phyloP scores from a whole-genome alignment of 805 yeast genomes.

The Scheffersomyces ergatensis region DNA sequence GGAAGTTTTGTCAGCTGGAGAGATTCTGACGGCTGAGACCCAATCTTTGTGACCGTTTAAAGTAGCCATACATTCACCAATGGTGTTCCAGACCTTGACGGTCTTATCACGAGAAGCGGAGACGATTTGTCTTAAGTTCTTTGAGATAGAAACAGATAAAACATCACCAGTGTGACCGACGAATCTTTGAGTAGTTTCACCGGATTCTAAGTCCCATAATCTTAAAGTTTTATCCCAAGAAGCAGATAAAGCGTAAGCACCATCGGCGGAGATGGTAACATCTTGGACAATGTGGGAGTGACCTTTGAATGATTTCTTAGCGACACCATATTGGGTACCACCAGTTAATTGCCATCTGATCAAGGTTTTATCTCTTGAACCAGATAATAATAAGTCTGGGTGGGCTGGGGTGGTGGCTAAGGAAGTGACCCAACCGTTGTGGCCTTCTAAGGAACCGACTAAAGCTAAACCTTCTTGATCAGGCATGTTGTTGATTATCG shows the following conservation, averaged over 20 bases:
- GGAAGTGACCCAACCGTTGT: constrained; percentile 90
- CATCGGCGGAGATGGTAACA: constrained; percentile 96
- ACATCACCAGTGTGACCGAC: constrained; percentile 99
- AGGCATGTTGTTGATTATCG: no score
- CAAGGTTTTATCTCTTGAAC: constrained; percentile 97
- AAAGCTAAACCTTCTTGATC: constrained; percentile 96
- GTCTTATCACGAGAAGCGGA: constrained; percentile 99
- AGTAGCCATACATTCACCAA: constrained; percentile 95
- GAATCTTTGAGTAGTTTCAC: constrained; percentile 91
- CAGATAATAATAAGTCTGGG: constrained; percentile 97
- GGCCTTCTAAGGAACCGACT: constrained; percentile 98
- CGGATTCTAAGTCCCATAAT: constrained; percentile 95
- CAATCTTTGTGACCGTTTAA: constrained; percentile 97
- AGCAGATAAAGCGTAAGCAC: constrained; percentile 95
- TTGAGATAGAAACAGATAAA: constrained; percentile 92
- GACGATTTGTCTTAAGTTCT: constrained; percentile 95
- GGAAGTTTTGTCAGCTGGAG: constrained; percentile 74
- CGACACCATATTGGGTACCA: constrained; percentile 92
- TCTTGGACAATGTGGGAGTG: constrained; percentile 99
- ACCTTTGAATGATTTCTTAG: constrained; percentile 95
- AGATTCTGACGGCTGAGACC: constrained; percentile 97
- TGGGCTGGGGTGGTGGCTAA: constrained; percentile 96
- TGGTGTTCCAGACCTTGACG: constrained; percentile 98
- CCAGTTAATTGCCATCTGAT: constrained; percentile 97
- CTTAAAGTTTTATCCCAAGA: constrained; percentile 99